Evolutionary conservation across 2,329 filamentous ascomycete genomes (phyloP).

Genomic region (Capronia coronata): DNA sequence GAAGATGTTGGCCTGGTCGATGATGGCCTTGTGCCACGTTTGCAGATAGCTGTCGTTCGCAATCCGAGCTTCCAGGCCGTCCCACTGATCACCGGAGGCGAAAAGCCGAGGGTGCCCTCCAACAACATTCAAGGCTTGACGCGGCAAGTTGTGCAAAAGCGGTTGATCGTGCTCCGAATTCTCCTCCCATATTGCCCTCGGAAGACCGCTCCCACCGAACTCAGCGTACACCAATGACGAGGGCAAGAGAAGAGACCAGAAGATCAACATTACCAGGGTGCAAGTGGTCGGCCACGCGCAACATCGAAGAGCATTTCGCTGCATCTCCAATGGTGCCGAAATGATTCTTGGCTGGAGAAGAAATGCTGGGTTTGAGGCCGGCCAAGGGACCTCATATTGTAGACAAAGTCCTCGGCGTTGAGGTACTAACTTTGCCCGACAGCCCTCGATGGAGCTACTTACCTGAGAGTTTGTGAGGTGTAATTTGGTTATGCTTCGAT

Average conservation of each 20-base stretch:
- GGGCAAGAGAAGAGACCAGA: slow-evolving; percentile 3
- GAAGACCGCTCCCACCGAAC: too few relatives aligned
- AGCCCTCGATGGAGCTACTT: too few relatives aligned
- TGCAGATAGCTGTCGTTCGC: slow-evolving; percentile 4
- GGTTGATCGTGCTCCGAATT: neutral
- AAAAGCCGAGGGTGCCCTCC: slow-evolving; percentile 6
- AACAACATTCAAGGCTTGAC: slow-evolving; percentile 3
- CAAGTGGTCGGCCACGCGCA: slow-evolving; percentile 1
- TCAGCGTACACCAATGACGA: slow-evolving; percentile 5
- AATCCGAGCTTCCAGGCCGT: slow-evolving; percentile 1
- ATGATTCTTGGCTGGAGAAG: slow-evolving; percentile 4
- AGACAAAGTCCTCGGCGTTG: slow-evolving; percentile 1
- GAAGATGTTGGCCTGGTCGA: slow-evolving; percentile 3
- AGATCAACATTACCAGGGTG: neutral
- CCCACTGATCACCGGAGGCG: slow-evolving; percentile 7
- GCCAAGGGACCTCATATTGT: slow-evolving; percentile 2
- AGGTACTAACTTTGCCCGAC: neutral
- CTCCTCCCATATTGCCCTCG: slow-evolving; percentile 3
- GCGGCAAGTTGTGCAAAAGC: neutral
- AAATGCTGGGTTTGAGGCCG: neutral
- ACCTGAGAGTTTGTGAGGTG: too few relatives aligned
- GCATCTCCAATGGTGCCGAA: neutral
- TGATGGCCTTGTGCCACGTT: slow-evolving; percentile 6
- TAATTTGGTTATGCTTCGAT: too few relatives aligned
- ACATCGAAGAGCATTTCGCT: slow-evolving; percentile 1